These are phyloP conservation scores for Trichothecium roseum DNA, from an alignment of 2,329 filamentous ascomycete genomes.

Conservation along the genomic window DNA sequence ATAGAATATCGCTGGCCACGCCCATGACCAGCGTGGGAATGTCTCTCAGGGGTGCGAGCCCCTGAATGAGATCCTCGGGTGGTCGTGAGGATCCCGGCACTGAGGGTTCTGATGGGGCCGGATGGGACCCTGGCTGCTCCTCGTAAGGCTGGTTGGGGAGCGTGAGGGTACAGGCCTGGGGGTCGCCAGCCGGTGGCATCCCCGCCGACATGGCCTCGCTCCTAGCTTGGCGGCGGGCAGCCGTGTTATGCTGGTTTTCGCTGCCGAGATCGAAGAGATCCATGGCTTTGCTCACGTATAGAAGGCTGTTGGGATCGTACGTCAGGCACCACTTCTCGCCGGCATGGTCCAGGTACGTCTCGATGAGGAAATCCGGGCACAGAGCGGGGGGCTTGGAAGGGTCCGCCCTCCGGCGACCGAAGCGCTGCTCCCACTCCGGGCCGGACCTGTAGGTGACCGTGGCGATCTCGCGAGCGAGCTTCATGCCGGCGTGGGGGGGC, in stretches of 20 bases:
- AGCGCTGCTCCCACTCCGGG: slow-evolving; percentile 94
- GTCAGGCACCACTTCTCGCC: slow-evolving; percentile 97
- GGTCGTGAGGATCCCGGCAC: slow-evolving; percentile 37
- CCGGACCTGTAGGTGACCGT: slow-evolving; percentile 96
- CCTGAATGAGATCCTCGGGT: slow-evolving; percentile 69
- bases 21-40: slow-evolving; percentile 84
- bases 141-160: slow-evolving; percentile 77
- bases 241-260: slow-evolving; percentile 55
- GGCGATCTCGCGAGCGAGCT: slow-evolving; percentile 91
- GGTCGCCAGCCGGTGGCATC: slow-evolving; percentile 34
- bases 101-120: slow-evolving; percentile 15
- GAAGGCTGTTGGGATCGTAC: slow-evolving; percentile 88
- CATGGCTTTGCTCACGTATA: slow-evolving; percentile 99
- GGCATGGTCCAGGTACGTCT: slow-evolving; percentile 95
- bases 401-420: slow-evolving; percentile 80
- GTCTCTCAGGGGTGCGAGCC: slow-evolving; percentile 60
- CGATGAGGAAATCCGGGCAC: slow-evolving; percentile 96
- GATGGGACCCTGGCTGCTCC: slow-evolving; percentile 54
- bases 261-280: slow-evolving; percentile 87
- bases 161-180: slow-evolving; percentile 59
- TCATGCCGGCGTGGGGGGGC: slow-evolving; percentile 94
- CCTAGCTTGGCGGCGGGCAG: slow-evolving; percentile 50
- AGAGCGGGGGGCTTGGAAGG: slow-evolving; percentile 76
- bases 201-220: slow-evolving; percentile 40
- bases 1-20: slow-evolving; percentile 90